Evolutionary conservation across 305 asterid genomes (phyloP), one percentile per base, ranked within the genome.

Genomic region (Fraxinus sp.): DNA sequence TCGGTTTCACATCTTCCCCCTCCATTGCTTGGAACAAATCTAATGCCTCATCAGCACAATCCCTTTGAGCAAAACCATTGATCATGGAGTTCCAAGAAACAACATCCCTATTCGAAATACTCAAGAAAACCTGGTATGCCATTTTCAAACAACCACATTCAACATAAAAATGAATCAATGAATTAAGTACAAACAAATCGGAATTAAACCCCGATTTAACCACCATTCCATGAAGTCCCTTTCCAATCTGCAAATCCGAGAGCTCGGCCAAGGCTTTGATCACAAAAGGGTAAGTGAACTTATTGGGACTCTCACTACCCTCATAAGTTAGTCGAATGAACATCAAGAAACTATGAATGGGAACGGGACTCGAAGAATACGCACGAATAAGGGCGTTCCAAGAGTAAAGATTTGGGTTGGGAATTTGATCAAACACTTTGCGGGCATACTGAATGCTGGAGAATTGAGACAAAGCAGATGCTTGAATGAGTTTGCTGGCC

Each of bases 71-170:
- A 78, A 89, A 88, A 7, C 97, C 95, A 46, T 89, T 86, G 49
- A 93, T 87, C 90, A 92, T 85, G 30, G 97, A 88, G 84, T 92
- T 93, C 97, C 98, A 91, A 7, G 97, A 90, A 78, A 95, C 92
- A 10, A 91, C 91, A 84, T 95, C 98, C 87, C 87, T 89, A 20
- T 72, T 87, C 9, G 87, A 87, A 93, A 90, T 91, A 26, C 84
- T 84, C 35, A 77, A 74, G 85, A 91, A 91, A 49, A 91, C 88
- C 82, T 83, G 85, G 37, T 80, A 59, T 24, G 96, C 95, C 88
- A 86, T 74, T 36, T 90, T 94, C 85, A 86, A 82, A 83, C 91
- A 85, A 81, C 89, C 89, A 77, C 95, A 93, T 36, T 85, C 91
- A n/a, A 91, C 86, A 46, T 94, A 94, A 84, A 92, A 90, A 84